A percentile compares a stretch with the other conserved stretches of the same genome.
These are phyloP conservation scores for Mycena venus DNA, from an alignment of 768 basidiomycete species.

Conservation along the genomic window DNA sequence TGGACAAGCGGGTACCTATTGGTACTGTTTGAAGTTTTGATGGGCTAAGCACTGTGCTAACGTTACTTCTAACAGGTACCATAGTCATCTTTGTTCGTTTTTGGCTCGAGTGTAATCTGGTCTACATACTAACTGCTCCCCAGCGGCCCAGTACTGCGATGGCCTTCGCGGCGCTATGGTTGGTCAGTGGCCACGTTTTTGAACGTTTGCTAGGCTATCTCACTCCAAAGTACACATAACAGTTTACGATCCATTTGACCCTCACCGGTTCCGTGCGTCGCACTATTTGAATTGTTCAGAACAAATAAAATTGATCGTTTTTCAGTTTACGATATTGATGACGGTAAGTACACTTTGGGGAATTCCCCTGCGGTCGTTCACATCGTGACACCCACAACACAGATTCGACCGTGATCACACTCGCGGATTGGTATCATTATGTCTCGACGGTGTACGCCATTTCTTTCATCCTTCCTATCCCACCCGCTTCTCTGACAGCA, in stretches of 20 bases:
- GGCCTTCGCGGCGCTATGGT: conserved; percentile 65
- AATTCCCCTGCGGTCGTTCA: too few relatives aligned
- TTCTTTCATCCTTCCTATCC: conserved; percentile 44
- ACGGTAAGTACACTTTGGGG: too few relatives aligned
- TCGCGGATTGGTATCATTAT: conserved; percentile 56
- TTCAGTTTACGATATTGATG: conserved; percentile 52
- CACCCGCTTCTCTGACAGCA: conserved; percentile 37
- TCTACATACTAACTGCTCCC: conserved; percentile 47
- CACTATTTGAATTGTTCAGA: not conserved
- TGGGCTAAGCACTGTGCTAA: too few relatives aligned
- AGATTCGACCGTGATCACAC: conserved; percentile 59
- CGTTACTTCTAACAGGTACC: too few relatives aligned
- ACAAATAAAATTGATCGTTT: conserved; percentile 26
- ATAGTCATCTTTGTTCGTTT: conserved; percentile 48
- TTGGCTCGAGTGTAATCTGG: not conserved
- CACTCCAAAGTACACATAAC: too few relatives aligned
- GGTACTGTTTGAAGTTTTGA: too few relatives aligned
- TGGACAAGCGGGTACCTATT: conserved; percentile 58
- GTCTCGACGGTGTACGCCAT: conserved; percentile 2
- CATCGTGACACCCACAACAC: too few relatives aligned
- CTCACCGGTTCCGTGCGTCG: conserved; percentile 43
- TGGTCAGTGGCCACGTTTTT: conserved; percentile 9
- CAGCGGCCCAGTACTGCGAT: conserved; percentile 68
- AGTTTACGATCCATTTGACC: conserved; percentile 58
- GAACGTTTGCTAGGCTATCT: not conserved